Percentiles rank a stretch among this genome's conserved stretches.
Conservation (phyloP, 768 basidiomycete genomes). For the Hypholoma fasciculare region DNA sequence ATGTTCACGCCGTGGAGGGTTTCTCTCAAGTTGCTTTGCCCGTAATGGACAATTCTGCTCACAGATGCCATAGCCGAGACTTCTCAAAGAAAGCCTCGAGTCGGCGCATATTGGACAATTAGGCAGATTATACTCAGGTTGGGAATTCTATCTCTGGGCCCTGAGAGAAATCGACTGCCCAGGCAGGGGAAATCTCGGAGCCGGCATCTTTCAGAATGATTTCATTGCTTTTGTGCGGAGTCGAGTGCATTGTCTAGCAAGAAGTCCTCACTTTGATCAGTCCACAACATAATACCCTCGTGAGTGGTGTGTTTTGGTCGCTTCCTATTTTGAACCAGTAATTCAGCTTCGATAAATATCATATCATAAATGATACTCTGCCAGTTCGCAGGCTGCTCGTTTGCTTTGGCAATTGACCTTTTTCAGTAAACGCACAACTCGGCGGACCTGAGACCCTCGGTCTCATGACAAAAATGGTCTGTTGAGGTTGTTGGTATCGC, state of each 20-base stretch:
- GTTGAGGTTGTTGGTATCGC: not conserved
- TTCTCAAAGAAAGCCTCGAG: constrained; percentile 9
- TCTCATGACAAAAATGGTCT: not conserved
- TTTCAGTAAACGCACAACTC: no score
- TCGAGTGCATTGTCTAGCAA: not conserved
- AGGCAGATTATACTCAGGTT: constrained; percentile 16
- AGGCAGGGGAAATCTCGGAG: constrained; percentile 16
- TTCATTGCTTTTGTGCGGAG: not conserved
- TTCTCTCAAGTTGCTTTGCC: not conserved
- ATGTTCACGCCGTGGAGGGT: not conserved
- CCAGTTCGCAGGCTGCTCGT: not conserved
- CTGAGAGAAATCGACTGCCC: constrained; percentile 7
- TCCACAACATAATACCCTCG: no score
- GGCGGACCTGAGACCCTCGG: not conserved
- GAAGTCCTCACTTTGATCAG: no score
- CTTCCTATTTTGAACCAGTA: not conserved
- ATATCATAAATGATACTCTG: not conserved
- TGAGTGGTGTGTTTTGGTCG: not conserved
- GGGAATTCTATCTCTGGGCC: constrained; percentile 9
- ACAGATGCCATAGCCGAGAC: not conserved
- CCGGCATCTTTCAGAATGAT: constrained; percentile 7
- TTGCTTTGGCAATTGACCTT: not conserved
- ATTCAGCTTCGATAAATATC: not conserved
- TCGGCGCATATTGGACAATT: constrained; percentile 9
- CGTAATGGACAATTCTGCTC: not conserved